Base-by-base conservation (phyloP, 768 basidiomycete genomes). In the Suillus occidentalis region DNA sequence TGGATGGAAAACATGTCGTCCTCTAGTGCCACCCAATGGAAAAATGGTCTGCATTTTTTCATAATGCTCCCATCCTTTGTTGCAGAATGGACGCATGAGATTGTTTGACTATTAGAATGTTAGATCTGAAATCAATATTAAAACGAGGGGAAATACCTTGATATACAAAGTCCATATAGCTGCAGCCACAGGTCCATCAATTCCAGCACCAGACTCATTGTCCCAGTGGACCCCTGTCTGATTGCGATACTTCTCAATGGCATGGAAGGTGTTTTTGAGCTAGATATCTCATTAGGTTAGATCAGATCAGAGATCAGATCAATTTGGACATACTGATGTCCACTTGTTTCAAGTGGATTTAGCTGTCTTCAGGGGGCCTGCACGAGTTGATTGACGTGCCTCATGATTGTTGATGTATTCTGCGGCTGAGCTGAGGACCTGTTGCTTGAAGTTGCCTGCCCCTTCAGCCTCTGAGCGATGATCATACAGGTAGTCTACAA, bases 401-500 rank as follows among this genome's bases (percentile, higher is more conserved):
- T 18, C 18, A n/a, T 37, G 28, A 4, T 10, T 36, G 20, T 18
- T 36, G 57, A 58, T 58, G 56, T 37, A 25, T 4, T 12, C 57
- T 37, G 31, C 57, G n/a, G 57, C 57, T n/a, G 16, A n/a, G 16
- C 28, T 20, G 9, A 37, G 25, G 14, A 42, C 42, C 42, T 36
- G 37, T 37, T 58, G 37, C 57, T 58, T 58, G 57, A 58, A 58
- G n/a, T 58, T 36, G 34, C 60, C 28, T 20, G 7, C n/a, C n/a
- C 45, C 60, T n/a, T 28, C 60, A 42, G 12, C 9, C 28, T 40
- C 39, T 22, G 60, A 37, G 45, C 60, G 8, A 61, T 61, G 60
- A 28, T 61, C n/a, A 47, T 61, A 47, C 12, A 61, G 43, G 18
- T 61, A 61, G 43, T 61, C 42, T 3, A 61, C 60, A 61, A 61